phyloP scores from a whole-genome alignment of 2,329 filamentous ascomycete genomes.

The Paraphoma chrysanthemicola region DNA sequence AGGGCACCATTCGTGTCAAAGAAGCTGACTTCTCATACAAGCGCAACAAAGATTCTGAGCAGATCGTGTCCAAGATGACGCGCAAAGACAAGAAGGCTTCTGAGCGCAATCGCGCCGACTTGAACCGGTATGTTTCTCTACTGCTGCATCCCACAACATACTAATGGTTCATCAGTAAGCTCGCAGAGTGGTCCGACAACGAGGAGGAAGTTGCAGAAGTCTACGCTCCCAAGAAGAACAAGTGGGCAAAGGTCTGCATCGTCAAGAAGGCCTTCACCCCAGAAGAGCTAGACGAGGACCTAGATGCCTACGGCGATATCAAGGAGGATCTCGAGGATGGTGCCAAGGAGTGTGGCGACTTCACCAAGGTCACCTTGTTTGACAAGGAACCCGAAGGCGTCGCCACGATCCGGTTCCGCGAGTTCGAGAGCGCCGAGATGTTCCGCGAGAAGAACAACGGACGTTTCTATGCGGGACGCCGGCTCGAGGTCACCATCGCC shows the following conservation, averaged over 20 bases:
- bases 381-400: conserved; percentile 86
- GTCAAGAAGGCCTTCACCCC: conserved; percentile 94
- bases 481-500: conserved; percentile 29
- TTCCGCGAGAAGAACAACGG: conserved; percentile 33
- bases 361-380: conserved; percentile 90
- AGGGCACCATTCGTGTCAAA: conserved; percentile 75
- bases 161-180: conserved; percentile 64
- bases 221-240: conserved; percentile 58
- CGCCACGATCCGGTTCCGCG: conserved; percentile 81
- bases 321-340: conserved; percentile 94
- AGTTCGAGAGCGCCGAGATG: conserved; percentile 65
- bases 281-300: conserved; percentile 83
- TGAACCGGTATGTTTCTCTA: conserved; percentile 64
- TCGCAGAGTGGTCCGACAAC: conserved; percentile 96
- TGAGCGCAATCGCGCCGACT: conserved; percentile 87
- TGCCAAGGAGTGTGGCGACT: conserved; percentile 82
- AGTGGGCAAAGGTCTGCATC: conserved; percentile 82
- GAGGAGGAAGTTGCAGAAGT: conserved; percentile 57
- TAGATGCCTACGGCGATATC: conserved; percentile 83
- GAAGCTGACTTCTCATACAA: conserved; percentile 92
- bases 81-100: conserved; percentile 84
- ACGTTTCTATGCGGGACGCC: conserved; percentile 17
- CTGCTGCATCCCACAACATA: background rate
- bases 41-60: conserved; percentile 72
- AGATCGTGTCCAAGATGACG: conserved; percentile 56